Conservation (phyloP, 331 rosid genomes). For the Cydonia oblonga region DNA sequence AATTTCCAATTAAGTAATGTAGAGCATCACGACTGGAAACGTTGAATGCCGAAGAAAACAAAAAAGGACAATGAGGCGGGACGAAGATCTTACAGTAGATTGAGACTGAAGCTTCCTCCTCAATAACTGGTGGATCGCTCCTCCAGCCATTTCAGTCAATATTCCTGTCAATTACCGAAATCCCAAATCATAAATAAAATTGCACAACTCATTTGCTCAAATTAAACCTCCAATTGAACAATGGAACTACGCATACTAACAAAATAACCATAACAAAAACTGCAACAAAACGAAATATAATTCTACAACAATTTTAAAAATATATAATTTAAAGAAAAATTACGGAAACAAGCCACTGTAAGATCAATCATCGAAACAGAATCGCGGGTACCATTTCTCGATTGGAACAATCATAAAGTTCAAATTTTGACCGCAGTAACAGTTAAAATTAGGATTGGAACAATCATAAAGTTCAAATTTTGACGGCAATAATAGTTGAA, state of each 20-base stretch:
- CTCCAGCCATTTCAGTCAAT: conserved; percentile 67
- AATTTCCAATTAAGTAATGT: background rate
- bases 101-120: conserved; percentile 64
- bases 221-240: background rate
- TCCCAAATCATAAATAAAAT: background rate
- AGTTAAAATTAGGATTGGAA: too few relatives aligned
- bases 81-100: conserved; percentile 34
- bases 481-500: background rate
- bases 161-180: conserved; percentile 21
- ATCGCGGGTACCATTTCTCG: background rate
- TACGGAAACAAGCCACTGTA: background rate
- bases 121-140: conserved; percentile 59
- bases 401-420: background rate
- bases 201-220: too few relatives aligned
- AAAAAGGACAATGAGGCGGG: background rate
- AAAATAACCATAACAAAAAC: background rate
- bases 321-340: too few relatives aligned
- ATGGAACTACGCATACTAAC: background rate
- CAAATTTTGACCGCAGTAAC: background rate
- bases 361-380: background rate
- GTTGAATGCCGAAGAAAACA: too few relatives aligned
- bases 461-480: background rate
- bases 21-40: background rate
- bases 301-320: background rate
- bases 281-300: too few relatives aligned